Evolutionary conservation across 768 basidiomycete species (phyloP).

Genomic region (Lentinula raphanica): DNA sequence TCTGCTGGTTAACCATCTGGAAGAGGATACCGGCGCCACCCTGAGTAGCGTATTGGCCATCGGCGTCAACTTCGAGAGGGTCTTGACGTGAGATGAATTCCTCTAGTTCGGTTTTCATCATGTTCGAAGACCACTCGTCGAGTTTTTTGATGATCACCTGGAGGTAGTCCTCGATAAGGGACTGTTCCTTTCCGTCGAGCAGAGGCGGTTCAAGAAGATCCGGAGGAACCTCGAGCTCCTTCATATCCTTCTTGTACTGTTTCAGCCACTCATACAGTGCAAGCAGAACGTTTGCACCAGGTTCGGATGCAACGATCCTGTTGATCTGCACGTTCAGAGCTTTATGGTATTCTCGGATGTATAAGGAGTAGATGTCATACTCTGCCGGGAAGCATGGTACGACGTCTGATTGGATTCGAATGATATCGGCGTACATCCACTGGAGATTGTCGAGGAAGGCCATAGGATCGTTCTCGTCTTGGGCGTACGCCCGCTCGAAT

Average conservation of each 20-base stretch:
- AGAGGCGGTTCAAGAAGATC: conserved; percentile 85
- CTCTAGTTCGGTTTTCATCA: conserved; percentile 85
- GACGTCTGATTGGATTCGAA: conserved; percentile 86
- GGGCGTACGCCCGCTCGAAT: conserved; percentile 64
- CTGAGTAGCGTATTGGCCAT: conserved; percentile 87
- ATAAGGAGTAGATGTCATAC: conserved; percentile 83
- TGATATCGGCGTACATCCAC: conserved; percentile 95
- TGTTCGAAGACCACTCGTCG: conserved; percentile 93
- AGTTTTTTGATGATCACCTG: conserved; percentile 90
- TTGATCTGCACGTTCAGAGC: conserved; percentile 71
- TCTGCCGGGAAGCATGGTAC: conserved; percentile 88
- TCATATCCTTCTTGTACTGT: conserved; percentile 93
- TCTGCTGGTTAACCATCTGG: conserved; percentile 97
- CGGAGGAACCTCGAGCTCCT: conserved; percentile 78
- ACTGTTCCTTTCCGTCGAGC: conserved; percentile 92
- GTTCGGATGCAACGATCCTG: conserved; percentile 62
- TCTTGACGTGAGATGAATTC: conserved; percentile 81
- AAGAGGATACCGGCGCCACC: conserved; percentile 91
- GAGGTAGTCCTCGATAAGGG: conserved; percentile 92
- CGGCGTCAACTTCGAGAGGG: conserved; percentile 84
- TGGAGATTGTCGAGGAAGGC: conserved; percentile 72
- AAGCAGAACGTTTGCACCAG: conserved; percentile 85
- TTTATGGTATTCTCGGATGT: conserved; percentile 87
- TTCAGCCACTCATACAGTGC: conserved; percentile 91
- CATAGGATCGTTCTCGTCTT: conserved; percentile 57